Percentiles rank a stretch among this genome's conserved stretches.
These are phyloP conservation scores for Fusarium vanettenii DNA, from an alignment of 2,329 filamentous ascomycete species.

Conservation along the genomic window DNA sequence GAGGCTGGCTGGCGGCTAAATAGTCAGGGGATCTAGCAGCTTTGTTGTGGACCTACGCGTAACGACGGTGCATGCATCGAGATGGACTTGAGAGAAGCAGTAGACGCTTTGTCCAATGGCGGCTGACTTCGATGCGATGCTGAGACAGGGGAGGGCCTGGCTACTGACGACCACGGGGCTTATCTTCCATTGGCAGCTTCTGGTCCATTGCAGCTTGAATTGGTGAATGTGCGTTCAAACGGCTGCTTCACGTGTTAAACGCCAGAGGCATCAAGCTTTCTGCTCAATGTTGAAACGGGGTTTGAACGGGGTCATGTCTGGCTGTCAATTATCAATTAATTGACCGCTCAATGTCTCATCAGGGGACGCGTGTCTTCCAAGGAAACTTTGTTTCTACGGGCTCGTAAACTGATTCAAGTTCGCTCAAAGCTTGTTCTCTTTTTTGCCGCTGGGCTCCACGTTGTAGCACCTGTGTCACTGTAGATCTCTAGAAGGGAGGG, in stretches of 20 bases:
- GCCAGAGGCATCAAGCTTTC: constrained; percentile 18
- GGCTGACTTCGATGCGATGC: constrained; percentile 7
- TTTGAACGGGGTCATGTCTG: neutral
- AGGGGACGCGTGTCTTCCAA: constrained; percentile 24
- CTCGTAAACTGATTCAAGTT: constrained; percentile 7
- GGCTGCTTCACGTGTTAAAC: constrained; percentile 11
- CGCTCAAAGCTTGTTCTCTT: constrained; percentile 20
- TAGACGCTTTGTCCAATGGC: constrained; percentile 10
- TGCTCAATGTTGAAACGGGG: neutral
- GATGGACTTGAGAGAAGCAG: constrained; percentile 13
- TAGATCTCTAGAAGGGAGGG: constrained; percentile 17
- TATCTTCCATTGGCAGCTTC: neutral
- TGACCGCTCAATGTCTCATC: neutral
- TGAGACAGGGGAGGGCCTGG: constrained; percentile 3
- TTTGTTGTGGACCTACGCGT: constrained; percentile 25
- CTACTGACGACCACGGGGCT: neutral
- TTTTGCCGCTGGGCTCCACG: constrained; percentile 34
- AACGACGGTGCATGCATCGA: constrained; percentile 7
- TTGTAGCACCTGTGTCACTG: constrained; percentile 12
- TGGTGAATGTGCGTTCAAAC: neutral
- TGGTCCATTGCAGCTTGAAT: neutral
- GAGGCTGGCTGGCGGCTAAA: constrained; percentile 17
- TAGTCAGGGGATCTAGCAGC: constrained; percentile 25
- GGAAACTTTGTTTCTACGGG: neutral
- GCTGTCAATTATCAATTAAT: neutral